Percentiles rank a stretch among this genome's conserved stretches.
These are phyloP conservation scores for Colletotrichum costaricense DNA, from an alignment of 2,329 filamentous ascomycete species.

Conservation along the genomic window DNA sequence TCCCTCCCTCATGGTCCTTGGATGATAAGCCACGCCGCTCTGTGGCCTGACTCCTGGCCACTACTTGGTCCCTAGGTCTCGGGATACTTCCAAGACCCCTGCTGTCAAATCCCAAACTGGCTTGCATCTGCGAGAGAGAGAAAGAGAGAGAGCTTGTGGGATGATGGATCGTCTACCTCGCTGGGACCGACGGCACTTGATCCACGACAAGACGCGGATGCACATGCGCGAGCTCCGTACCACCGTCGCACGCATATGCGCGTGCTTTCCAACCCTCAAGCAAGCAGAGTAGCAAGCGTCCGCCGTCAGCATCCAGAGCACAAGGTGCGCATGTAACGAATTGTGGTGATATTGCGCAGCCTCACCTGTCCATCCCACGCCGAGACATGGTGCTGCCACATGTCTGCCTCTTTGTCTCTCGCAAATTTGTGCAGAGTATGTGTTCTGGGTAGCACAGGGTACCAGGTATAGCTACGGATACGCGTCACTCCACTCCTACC, in stretches of 20 bases:
- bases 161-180: constrained; percentile 7
- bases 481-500: neutral
- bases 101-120: constrained; percentile 20
- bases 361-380: constrained; percentile 10
- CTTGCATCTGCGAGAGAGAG: constrained; percentile 2
- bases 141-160: constrained; percentile 7
- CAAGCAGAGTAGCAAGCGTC: neutral
- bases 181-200: constrained; percentile 20
- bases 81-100: constrained; percentile 15
- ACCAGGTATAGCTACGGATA: neutral
- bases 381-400: constrained; percentile 8
- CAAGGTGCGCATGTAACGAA: neutral
- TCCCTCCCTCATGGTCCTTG: constrained; percentile 4
- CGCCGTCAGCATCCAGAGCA: neutral
- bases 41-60: constrained; percentile 18
- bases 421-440: neutral
- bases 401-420: constrained; percentile 7
- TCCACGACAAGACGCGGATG: neutral
- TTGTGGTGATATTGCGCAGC: neutral
- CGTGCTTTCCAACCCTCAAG: neutral
- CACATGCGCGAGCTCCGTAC: constrained; percentile 19
- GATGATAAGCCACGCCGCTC: constrained; percentile 7
- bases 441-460: neutral
- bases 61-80: constrained; percentile 14
- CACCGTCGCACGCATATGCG: constrained; percentile 26